phyloP scores from a whole-genome alignment of 2,329 filamentous ascomycete genomes.

The Chaetomium strumarium region DNA sequence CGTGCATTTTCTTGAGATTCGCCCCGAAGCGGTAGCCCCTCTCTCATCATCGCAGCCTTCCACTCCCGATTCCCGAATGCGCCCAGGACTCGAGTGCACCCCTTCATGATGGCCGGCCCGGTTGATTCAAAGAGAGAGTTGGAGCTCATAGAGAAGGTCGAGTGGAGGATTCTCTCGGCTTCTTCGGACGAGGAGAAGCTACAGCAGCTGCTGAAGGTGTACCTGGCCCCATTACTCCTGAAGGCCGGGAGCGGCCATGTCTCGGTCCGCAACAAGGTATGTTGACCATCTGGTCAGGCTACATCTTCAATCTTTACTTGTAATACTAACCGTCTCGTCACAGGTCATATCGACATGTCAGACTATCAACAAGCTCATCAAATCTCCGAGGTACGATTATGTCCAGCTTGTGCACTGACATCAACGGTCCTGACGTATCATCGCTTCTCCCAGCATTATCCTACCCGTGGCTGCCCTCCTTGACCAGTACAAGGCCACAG shows the following conservation, averaged over 20 bases:
- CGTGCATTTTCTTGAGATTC: no score
- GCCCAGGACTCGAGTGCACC: not conserved
- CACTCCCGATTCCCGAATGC: not conserved
- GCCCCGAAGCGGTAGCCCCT: no score
- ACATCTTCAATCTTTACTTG: not conserved
- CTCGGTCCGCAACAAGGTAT: constrained; percentile 71
- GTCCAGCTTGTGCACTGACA: no score
- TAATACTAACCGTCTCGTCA: not conserved
- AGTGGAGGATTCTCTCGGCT: constrained; percentile 71
- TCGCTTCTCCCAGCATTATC: constrained; percentile 49
- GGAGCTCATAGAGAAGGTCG: constrained; percentile 75
- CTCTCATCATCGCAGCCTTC: not conserved
- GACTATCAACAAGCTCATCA: constrained; percentile 49
- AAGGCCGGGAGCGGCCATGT: constrained; percentile 79
- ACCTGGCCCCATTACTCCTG: constrained; percentile 73
- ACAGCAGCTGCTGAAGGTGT: constrained; percentile 68
- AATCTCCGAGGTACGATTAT: constrained; percentile 41
- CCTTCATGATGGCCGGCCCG: constrained; percentile 30
- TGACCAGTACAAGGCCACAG: constrained; percentile 80
- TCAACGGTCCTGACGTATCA: constrained; percentile 2
- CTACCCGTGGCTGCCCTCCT: constrained; percentile 79
- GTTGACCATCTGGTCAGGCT: not conserved
- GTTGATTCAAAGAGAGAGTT: constrained; percentile 65
- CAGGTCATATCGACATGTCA: constrained; percentile 45
- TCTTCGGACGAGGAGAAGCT: constrained; percentile 82